phyloP scores from a whole-genome alignment of 2,329 filamentous ascomycete genomes.

The Aureobasidium uvarum region DNA sequence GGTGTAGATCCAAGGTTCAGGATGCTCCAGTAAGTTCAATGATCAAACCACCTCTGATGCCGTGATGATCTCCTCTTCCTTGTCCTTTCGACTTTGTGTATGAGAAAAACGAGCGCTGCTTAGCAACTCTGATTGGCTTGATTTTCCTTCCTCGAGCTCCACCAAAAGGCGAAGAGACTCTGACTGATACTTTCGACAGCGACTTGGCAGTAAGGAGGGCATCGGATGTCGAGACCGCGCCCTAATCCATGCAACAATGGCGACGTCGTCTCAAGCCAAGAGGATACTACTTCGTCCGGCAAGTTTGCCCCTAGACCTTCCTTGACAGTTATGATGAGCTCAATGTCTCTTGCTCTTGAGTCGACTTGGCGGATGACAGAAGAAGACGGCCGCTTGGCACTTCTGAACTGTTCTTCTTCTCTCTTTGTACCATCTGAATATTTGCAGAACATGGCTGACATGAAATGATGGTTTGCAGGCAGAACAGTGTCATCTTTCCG shows the following conservation, averaged over 20 bases:
- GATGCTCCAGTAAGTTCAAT: neutral
- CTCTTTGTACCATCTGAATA: too few relatives aligned
- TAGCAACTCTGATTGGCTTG: neutral
- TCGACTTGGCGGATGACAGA: constrained; percentile 1
- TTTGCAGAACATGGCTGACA: neutral
- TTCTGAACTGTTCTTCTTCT: neutral
- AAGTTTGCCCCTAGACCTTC: neutral
- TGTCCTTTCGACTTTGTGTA: neutral
- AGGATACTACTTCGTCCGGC: neutral
- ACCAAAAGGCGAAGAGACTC: neutral
- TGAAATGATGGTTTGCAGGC: neutral
- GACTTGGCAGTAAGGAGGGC: neutral
- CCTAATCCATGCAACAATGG: neutral
- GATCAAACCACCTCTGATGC: neutral
- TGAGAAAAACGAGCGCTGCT: neutral
- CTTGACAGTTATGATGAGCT: neutral
- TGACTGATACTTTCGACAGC: neutral
- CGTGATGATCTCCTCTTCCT: neutral
- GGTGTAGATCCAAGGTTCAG: neutral
- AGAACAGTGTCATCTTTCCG: neutral
- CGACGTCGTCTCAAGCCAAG: neutral
- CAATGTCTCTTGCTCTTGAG: constrained; percentile 1
- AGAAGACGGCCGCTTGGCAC: neutral
- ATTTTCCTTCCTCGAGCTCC: neutral
- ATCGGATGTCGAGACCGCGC: neutral